These are phyloP conservation scores for Diplodia seriata DNA, from an alignment of 2,329 filamentous ascomycete species.

Conservation along the genomic window DNA sequence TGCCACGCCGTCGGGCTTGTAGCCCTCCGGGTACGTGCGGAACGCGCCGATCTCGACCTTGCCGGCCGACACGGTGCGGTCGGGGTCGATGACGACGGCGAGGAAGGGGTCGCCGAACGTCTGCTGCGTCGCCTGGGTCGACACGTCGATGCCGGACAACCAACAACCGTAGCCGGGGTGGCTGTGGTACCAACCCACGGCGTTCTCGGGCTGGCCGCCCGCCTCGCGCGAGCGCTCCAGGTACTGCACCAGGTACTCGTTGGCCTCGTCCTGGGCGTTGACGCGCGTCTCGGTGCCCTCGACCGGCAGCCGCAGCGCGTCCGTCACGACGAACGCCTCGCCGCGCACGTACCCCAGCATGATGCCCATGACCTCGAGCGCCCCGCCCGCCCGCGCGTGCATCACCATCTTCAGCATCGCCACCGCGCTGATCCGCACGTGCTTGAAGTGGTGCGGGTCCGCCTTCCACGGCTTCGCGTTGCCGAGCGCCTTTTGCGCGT, in stretches of 20 bases:
- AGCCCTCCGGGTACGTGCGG: conserved; percentile 81
- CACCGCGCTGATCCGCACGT: conserved; percentile 90
- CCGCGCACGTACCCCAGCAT: conserved; percentile 95
- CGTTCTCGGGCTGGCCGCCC: conserved; percentile 84
- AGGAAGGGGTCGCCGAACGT: conserved; percentile 87
- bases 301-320: conserved; percentile 91
- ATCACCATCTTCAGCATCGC: conserved; percentile 99
- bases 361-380: conserved; percentile 93
- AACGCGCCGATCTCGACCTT: conserved; percentile 98
- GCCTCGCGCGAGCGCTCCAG: conserved; percentile 75
- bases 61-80: conserved; percentile 90
- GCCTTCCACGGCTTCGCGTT: conserved; percentile 74
- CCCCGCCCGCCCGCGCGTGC: conserved; percentile 94
- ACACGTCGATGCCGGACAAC: conserved; percentile 94
- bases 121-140: conserved; percentile 86
- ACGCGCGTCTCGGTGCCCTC: conserved; percentile 98
- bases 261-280: conserved; percentile 93
- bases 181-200: conserved; percentile 97
- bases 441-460: conserved; percentile 88
- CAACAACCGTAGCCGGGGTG: conserved; percentile 98
- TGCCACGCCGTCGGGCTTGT: no score
- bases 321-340: conserved; percentile 88
- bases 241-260: conserved; percentile 95
- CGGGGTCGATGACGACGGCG: conserved; percentile 94
- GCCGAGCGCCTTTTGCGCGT: conserved; percentile 70